Base-by-base conservation (phyloP, 2,329 filamentous ascomycete genomes). In the Epichloe sylvatica region DNA sequence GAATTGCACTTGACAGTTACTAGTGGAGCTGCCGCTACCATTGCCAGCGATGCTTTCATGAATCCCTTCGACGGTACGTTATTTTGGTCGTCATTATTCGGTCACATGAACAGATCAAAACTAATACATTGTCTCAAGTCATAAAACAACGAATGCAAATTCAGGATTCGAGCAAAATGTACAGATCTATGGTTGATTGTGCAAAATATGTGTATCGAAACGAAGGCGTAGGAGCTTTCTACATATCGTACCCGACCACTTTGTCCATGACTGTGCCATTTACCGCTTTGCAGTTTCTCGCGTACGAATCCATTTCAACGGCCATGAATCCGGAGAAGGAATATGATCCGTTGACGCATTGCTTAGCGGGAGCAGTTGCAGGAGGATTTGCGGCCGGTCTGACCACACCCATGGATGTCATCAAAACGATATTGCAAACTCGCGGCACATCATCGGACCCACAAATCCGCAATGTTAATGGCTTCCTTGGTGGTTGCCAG, bases 111-210 rank as follows among this genome's bases (percentile, higher is more conserved):
- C 7, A 36, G 7, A 15, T 13, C 11, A 38, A 13, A 13, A 44
- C 45, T 50, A 36, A 52, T 36, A 30, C 13, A 23, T 9, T 13
- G 7, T 33, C 35, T 8, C 34, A 61, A 96, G 92, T 98, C 54
- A 95, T 98, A 73, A 98, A 98, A 71, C 92, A 98, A 68, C 86
- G 92, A 60, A 98, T 98, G 92, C 92, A 98, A 68, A 86, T 98
- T 52, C 87, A 95, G 65, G 86, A 92, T 61, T 97, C 91, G n/a
- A 81, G 82, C 57, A 80, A 78, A 58, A 81, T 83, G 71, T 95
- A 97, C 71, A 84, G 83, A 60, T 89, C 85, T 21, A 83, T 97
- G 69, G 65, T 76, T 50, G 84, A 96, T 64, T 98, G 92, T 73
- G 91, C 91, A 51, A 80, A 77, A 63, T 84, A 87, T 57, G 84